Base-by-base conservation (phyloP, 352 stramenopile genomes). In the Globisporangium solare region DNA sequence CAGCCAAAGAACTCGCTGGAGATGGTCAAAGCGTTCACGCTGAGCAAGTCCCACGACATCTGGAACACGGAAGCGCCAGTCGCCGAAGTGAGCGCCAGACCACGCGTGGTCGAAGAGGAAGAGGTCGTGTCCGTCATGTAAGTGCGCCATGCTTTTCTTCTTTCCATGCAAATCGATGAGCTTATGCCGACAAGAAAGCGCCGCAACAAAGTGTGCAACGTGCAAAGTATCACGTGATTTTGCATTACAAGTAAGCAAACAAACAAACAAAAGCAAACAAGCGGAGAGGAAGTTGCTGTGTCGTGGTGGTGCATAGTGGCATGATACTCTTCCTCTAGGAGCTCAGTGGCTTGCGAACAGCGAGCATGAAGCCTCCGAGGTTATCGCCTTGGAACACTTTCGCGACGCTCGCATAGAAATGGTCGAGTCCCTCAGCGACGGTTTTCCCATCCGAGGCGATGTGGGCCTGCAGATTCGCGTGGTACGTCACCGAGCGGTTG, bases 11-110 rank as follows among this genome's bases (percentile, higher is more conserved):
- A 89, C 60, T 83, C 94, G 27, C 66, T 98, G n/a, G 77, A 73
- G n/a, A 94, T 99, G 92, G 80, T 99, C 32, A 92, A 95, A 57
- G 78, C 77, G 40, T 98, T 98, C 64, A 89, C 87, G 41, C 45
- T 74, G 47, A 56, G 56, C 46, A 68, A 74, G 17, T 62, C 76
- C 69, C 22, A 61, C 12, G 63, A 64, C 15, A 45, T 65, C 11
- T 58, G 57, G 63, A 46, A 51, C 37, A 47, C 10, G 32, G 13
- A 43, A 21, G 22, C 20, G 12, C 13, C 31, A 63, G 73, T 70
- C 27, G 47, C 22, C 17, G 39, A 52, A 51, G 2, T 6, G 47
- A 20, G 52, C 21, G 15, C 27, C 0, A 17, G 37, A 31, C 14
- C 47, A 17, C 20, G 18, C 49, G 64, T 61, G 60, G 69, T 60